Conservation (phyloP, 441 rosid species). For the Adansonia grandidieri region DNA sequence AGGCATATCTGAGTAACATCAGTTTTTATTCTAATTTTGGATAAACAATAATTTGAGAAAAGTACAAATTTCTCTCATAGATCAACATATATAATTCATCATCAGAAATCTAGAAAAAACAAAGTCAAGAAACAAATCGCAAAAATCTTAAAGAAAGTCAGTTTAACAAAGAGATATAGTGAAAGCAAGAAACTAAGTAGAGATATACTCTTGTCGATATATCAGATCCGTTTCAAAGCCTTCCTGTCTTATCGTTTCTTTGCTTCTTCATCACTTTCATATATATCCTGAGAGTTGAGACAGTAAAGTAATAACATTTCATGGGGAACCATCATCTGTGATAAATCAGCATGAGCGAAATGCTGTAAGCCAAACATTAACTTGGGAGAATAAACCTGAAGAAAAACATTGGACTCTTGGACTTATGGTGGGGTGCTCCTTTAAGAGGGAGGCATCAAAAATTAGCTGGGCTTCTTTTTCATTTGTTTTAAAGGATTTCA, state of each 20-base stretch:
- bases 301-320: neutral
- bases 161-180: neutral
- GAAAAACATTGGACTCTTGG: neutral
- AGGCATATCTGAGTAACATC: neutral
- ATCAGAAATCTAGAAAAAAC: neutral
- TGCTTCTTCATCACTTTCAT: neutral
- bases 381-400: neutral
- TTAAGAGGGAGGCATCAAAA: neutral
- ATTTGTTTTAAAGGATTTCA: neutral
- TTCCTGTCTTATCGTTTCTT: neutral
- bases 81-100: neutral
- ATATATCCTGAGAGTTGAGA: neutral
- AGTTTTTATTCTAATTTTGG: neutral
- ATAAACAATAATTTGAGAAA: neutral
- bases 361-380: neutral
- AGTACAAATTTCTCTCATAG: neutral
- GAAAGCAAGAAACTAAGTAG: neutral
- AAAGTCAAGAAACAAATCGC: neutral
- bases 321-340: neutral
- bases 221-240: neutral
- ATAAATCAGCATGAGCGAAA: neutral
- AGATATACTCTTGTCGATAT: neutral
- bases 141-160: neutral
- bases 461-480: neutral
- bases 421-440: constrained; percentile 23